Evolutionary conservation across 2,329 filamentous ascomycete species (phyloP).

Genomic region (Apiospora hydei): DNA sequence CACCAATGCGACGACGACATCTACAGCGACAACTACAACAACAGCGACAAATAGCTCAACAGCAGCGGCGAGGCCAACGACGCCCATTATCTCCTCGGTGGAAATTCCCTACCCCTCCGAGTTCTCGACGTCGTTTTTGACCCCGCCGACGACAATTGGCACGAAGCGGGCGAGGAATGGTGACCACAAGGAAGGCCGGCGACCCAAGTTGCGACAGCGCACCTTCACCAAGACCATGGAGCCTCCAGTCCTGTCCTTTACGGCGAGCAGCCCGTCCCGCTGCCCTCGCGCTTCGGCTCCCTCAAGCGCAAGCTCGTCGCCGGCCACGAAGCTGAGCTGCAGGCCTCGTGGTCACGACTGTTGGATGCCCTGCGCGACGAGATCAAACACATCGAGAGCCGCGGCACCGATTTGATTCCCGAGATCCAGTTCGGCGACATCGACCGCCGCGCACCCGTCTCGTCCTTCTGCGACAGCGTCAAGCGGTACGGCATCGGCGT

Average conservation of each 20-base stretch:
- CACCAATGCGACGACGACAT: constrained; percentile 23
- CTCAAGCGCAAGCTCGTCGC: constrained; percentile 62
- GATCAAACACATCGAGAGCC: constrained; percentile 58
- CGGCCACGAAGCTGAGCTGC: constrained; percentile 61
- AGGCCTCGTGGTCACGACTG: constrained; percentile 62
- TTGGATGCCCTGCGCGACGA: constrained; percentile 59
- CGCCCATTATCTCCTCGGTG: constrained; percentile 24
- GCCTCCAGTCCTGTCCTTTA: constrained; percentile 61
- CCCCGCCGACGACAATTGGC: constrained; percentile 26
- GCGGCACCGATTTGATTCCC: constrained; percentile 61
- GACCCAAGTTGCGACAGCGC: constrained; percentile 41
- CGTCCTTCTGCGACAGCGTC: constrained; percentile 63
- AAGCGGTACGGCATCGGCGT: constrained; percentile 70
- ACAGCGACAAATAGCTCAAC: constrained; percentile 25
- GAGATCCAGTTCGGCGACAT: constrained; percentile 62
- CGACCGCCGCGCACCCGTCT: constrained; percentile 53
- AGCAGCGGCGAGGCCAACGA: constrained; percentile 26
- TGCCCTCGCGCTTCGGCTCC: constrained; percentile 64
- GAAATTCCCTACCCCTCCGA: constrained; percentile 25
- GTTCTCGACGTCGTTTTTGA: constrained; percentile 27
- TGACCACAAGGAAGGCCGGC: constrained; percentile 42
- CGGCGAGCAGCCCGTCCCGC: constrained; percentile 63
- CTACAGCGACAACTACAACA: constrained; percentile 30
- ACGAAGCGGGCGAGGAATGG: constrained; percentile 41
- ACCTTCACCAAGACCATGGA: constrained; percentile 50